These are phyloP conservation scores for Backusella psychrophila DNA, from an alignment of 192 early-diverging fungal species.

Conservation along the genomic window DNA sequence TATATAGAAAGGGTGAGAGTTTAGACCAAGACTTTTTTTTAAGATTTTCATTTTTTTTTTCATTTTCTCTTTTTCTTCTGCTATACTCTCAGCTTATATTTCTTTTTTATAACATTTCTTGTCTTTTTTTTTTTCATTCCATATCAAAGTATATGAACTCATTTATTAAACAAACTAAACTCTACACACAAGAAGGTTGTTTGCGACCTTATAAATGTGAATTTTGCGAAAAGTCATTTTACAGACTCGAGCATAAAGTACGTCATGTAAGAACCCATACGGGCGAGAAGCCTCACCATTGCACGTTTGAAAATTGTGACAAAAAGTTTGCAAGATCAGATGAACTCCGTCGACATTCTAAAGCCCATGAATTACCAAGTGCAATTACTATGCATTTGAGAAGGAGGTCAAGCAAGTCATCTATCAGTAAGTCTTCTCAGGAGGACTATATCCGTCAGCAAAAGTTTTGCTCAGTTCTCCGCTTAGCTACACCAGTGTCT, in stretches of 20 bases:
- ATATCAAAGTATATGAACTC: not conserved
- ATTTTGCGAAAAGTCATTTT: slow-evolving; percentile 67
- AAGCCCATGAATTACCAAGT: slow-evolving; percentile 35
- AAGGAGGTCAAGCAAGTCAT: slow-evolving; percentile 6
- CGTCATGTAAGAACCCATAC: slow-evolving; percentile 86
- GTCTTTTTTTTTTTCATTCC: not conserved
- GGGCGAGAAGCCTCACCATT: slow-evolving; percentile 77
- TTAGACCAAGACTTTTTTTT: not conserved
- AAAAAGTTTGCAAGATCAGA: slow-evolving; percentile 82
- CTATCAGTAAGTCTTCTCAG: slow-evolving; percentile 20
- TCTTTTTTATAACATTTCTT: not conserved
- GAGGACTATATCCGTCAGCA: slow-evolving; percentile 26
- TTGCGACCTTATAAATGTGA: slow-evolving; percentile 54
- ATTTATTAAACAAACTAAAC: not conserved
- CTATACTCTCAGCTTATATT: not conserved
- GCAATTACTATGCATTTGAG: slow-evolving; percentile 28
- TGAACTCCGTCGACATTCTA: slow-evolving; percentile 53
- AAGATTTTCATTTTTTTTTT: not conserved
- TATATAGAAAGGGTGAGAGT: not conserved
- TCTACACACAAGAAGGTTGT: not conserved
- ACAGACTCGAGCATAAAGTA: slow-evolving; percentile 77
- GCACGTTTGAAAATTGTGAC: slow-evolving; percentile 64
- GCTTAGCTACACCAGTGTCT: slow-evolving; percentile 14
- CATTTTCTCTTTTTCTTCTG: not conserved
- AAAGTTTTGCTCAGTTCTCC: slow-evolving; percentile 27